These are phyloP conservation scores for Arabidopsis suecica DNA, from an alignment of 345 rosid genomes.

Conservation along the genomic window DNA sequence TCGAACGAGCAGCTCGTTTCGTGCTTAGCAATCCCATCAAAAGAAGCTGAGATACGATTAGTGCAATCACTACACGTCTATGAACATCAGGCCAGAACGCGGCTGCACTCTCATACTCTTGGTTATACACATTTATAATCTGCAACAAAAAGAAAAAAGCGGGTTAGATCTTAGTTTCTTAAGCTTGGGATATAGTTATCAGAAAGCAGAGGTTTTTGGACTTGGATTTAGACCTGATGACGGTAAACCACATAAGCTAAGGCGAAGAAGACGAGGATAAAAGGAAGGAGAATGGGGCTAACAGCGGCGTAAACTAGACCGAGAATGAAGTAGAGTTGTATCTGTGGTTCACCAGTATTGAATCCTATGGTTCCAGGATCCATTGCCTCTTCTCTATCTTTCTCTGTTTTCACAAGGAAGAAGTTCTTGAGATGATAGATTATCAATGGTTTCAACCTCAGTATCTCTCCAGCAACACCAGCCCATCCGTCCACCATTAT, in stretches of 20 bases:
- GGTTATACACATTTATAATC: slow-evolving; percentile 93
- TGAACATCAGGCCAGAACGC: slow-evolving; percentile 98
- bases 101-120: slow-evolving; percentile 91
- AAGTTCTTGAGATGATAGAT: slow-evolving; percentile 80
- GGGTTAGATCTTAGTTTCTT: background rate
- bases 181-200: background rate
- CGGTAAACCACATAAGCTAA: slow-evolving; percentile 89
- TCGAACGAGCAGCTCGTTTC: slow-evolving; percentile 83
- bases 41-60: slow-evolving; percentile 77
- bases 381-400: slow-evolving; percentile 96
- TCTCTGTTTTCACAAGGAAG: slow-evolving; percentile 90
- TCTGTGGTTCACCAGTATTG: slow-evolving; percentile 92
- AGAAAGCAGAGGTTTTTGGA: background rate
- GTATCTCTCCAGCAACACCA: slow-evolving; percentile 92
- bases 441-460: slow-evolving; percentile 79
- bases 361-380: slow-evolving; percentile 94
- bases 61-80: slow-evolving; percentile 69
- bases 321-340: slow-evolving; percentile 92
- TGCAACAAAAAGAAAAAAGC: slow-evolving; percentile 30
- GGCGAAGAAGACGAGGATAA: slow-evolving; percentile 77
- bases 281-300: slow-evolving; percentile 88
- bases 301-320: slow-evolving; percentile 94
- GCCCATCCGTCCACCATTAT: slow-evolving; percentile 99
- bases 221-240: slow-evolving; percentile 65
- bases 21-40: slow-evolving; percentile 88